These are phyloP conservation scores for Pseudozyma pruni DNA, from an alignment of 1,284 basidiomycete species.

Conservation along the genomic window DNA sequence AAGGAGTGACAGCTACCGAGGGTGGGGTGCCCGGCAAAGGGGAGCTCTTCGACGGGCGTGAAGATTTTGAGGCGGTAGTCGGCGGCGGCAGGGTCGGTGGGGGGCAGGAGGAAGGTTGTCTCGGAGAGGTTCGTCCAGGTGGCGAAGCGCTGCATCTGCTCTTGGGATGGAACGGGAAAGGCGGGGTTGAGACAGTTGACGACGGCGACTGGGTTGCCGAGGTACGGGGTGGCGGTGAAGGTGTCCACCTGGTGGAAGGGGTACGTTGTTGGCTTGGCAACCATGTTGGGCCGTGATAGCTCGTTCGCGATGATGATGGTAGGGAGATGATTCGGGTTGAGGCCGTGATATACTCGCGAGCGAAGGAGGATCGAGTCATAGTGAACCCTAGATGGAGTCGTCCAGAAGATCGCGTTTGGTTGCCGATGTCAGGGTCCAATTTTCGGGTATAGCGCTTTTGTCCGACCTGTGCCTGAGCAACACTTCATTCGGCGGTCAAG, in stretches of 20 bases:
- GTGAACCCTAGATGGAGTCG: not conserved
- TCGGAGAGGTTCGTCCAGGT: constrained; percentile 62
- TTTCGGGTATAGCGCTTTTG: constrained; percentile 28
- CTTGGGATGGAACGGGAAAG: constrained; percentile 17
- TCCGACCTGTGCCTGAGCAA: not conserved
- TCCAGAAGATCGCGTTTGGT: not conserved
- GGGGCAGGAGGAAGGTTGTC: constrained; percentile 57
- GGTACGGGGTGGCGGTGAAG: constrained; percentile 48
- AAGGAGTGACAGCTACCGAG: constrained; percentile 55
- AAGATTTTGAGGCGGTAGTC: constrained; percentile 60
- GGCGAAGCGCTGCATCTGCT: constrained; percentile 54
- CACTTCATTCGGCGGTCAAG: not conserved
- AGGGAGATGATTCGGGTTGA: too few relatives aligned
- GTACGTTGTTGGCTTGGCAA: constrained; percentile 14
- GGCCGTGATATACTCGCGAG: not conserved
- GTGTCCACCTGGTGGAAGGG: constrained; percentile 57
- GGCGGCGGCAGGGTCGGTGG: constrained; percentile 21
- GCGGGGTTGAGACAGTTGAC: constrained; percentile 40
- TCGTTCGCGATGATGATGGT: too few relatives aligned
- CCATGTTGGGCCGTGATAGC: too few relatives aligned
- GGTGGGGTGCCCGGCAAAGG: constrained; percentile 63
- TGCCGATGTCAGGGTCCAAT: constrained; percentile 15
- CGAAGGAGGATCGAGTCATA: constrained; percentile 15
- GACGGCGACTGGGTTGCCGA: constrained; percentile 62
- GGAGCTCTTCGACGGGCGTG: constrained; percentile 52